Percentiles rank a stretch among this genome's conserved stretches.
phyloP scores from a whole-genome alignment of 176 grass and related monocot species.

The Hyparrhenia diplandra region DNA sequence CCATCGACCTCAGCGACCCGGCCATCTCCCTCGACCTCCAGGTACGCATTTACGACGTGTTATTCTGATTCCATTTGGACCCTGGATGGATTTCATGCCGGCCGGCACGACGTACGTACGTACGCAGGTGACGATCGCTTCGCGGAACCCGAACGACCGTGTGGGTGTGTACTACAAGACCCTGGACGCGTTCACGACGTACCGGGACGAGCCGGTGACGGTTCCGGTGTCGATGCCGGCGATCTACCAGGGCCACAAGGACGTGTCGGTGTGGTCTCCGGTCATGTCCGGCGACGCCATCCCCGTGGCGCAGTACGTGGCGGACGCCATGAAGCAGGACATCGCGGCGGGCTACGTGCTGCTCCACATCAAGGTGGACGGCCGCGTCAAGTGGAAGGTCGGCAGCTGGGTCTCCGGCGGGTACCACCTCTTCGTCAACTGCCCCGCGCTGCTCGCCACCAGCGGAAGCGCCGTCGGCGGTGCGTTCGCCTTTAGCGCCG shows the following conservation, averaged over 20 bases:
- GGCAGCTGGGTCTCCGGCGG: slow-evolving; percentile 66
- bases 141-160: slow-evolving; percentile 77
- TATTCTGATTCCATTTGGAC: no score
- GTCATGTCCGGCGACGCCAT: slow-evolving; percentile 49
- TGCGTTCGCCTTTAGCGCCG: slow-evolving; percentile 32
- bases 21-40: slow-evolving; percentile 49
- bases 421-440: slow-evolving; percentile 80
- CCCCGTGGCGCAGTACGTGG: slow-evolving; percentile 46
- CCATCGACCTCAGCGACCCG: slow-evolving; percentile 61
- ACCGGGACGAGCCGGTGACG: slow-evolving; percentile 63
- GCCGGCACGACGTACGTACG: background rate
- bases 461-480: background rate
- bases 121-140: slow-evolving; percentile 58
- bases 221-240: slow-evolving; percentile 43
- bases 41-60: background rate
- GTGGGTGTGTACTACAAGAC: slow-evolving; percentile 77
- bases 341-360: slow-evolving; percentile 55
- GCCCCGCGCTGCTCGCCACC: slow-evolving; percentile 66
- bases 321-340: slow-evolving; percentile 65
- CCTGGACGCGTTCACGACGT: slow-evolving; percentile 57
- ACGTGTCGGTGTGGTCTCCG: slow-evolving; percentile 67
- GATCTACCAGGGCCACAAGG: slow-evolving; percentile 75
- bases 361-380: slow-evolving; percentile 55
- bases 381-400: slow-evolving; percentile 80
- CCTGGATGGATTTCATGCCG: no score